These are phyloP conservation scores for Tripterygium wilfordii DNA, from an alignment of 177 flowering plant genomes.

Conservation along the genomic window DNA sequence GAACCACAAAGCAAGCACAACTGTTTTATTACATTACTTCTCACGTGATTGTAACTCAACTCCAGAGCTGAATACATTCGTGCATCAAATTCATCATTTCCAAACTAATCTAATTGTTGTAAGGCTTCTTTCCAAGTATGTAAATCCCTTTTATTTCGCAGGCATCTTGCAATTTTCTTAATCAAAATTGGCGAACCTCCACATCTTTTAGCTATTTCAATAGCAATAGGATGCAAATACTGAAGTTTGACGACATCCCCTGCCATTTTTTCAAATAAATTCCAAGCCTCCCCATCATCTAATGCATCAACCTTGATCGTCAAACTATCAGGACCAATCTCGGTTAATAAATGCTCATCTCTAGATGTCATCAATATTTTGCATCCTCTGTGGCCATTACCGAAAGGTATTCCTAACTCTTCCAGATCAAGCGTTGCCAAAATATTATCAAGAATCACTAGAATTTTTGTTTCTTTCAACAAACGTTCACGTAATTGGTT, in stretches of 20 bases:
- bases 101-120: slow-evolving; percentile 3
- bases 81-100: slow-evolving; percentile 3
- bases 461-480: slow-evolving; percentile 1
- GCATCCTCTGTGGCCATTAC: slow-evolving; percentile 3
- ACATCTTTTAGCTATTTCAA: slow-evolving; percentile 21
- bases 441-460: slow-evolving; percentile 9
- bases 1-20: slow-evolving; percentile 16
- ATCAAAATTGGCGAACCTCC: slow-evolving; percentile 31
- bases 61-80: slow-evolving; percentile 3
- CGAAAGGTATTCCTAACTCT: slow-evolving; percentile 7
- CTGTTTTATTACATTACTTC: slow-evolving; percentile 3
- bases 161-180: slow-evolving; percentile 18
- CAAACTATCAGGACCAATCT: slow-evolving; percentile 1
- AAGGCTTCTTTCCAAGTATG: slow-evolving; percentile 24
- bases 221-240: slow-evolving; percentile 4
- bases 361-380: slow-evolving; percentile 10
- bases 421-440: background rate
- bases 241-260: slow-evolving; percentile 3
- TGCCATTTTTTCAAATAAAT: slow-evolving; percentile 16
- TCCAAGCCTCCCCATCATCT: slow-evolving; percentile 20
- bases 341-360: background rate
- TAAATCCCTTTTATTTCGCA: slow-evolving; percentile 1
- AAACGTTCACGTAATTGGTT: background rate
- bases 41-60: slow-evolving; percentile 11
- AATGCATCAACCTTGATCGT: slow-evolving; percentile 8